Evolutionary conservation across 164 flowering plant species (phyloP).

Genomic region (Sedum album): DNA sequence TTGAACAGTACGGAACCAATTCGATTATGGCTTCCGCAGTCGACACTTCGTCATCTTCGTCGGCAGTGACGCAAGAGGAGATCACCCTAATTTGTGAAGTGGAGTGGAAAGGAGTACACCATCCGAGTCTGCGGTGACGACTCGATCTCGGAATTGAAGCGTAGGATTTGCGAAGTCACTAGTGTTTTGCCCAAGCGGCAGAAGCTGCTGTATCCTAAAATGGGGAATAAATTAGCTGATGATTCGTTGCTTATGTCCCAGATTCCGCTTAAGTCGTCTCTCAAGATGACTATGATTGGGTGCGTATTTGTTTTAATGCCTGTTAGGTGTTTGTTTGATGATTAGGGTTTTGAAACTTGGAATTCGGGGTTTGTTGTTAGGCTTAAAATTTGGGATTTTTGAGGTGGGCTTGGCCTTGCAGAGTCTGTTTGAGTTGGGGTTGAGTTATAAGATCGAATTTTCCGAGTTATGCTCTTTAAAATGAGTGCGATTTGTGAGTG

Average conservation of each 20-base stretch:
- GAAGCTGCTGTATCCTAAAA: slow-evolving; percentile 93
- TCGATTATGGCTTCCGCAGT: not conserved
- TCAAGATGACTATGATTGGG: slow-evolving; percentile 99
- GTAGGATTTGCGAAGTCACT: slow-evolving; percentile 79
- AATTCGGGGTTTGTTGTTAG: not conserved
- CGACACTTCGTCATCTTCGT: slow-evolving; percentile 13
- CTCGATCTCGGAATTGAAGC: slow-evolving; percentile 81
- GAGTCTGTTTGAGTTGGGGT: not conserved
- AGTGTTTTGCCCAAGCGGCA: slow-evolving; percentile 89
- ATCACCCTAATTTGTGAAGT: slow-evolving; percentile 69
- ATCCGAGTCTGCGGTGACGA: slow-evolving; percentile 92
- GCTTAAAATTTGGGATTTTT: not conserved
- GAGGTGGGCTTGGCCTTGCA: not conserved
- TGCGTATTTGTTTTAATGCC: slow-evolving; percentile 17
- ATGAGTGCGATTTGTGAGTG: not conserved
- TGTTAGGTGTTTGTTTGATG: not conserved
- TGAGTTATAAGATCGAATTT: not conserved
- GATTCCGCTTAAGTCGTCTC: slow-evolving; percentile 67
- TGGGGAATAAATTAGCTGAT: slow-evolving; percentile 64
- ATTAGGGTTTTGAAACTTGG: not conserved
- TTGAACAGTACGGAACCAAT: not conserved
- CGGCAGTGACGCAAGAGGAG: slow-evolving; percentile 57
- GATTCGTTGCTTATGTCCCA: slow-evolving; percentile 68
- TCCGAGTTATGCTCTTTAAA: not conserved
- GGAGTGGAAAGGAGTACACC: slow-evolving; percentile 96